These are phyloP conservation scores for Coccinonectria pachysandricola DNA, from an alignment of 2,329 filamentous ascomycete species.

Conservation along the genomic window DNA sequence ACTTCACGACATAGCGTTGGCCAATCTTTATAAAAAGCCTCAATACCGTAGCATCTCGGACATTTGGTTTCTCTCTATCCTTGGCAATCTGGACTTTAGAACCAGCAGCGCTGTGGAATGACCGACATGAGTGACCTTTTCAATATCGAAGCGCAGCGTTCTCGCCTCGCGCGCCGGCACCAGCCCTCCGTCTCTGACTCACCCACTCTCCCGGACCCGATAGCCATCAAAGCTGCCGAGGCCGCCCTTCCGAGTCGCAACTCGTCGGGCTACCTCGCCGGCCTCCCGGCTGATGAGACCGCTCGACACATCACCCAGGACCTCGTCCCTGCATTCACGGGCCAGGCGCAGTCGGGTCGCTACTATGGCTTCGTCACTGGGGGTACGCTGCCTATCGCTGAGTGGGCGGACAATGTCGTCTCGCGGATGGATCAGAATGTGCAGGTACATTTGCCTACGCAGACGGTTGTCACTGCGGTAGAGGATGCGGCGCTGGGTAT, in stretches of 20 bases:
- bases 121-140: conserved; percentile 19
- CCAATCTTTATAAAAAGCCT: too few relatives aligned
- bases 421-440: conserved; percentile 75
- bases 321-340: conserved; percentile 53
- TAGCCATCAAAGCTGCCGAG: conserved; percentile 26
- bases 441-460: conserved; percentile 66
- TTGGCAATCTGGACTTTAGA: too few relatives aligned
- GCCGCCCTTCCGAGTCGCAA: conserved; percentile 27
- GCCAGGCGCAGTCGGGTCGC: conserved; percentile 50
- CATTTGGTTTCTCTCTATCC: too few relatives aligned
- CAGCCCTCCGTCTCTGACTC: conserved; percentile 8
- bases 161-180: conserved; percentile 15
- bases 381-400: conserved; percentile 65
- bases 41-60: too few relatives aligned
- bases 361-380: conserved; percentile 92
- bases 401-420: conserved; percentile 77
- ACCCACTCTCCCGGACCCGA: conserved; percentile 29
- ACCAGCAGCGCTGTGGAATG: too few relatives aligned
- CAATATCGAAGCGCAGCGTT: conserved; percentile 13
- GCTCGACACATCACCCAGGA: conserved; percentile 33
- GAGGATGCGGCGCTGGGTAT: conserved; percentile 64
- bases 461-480: conserved; percentile 66
- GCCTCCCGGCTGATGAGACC: conserved; percentile 19
- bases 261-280: conserved; percentile 22
- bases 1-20: too few relatives aligned